phyloP scores from a whole-genome alignment of 2,329 filamentous ascomycete species.

The Monosporascus sp. region DNA sequence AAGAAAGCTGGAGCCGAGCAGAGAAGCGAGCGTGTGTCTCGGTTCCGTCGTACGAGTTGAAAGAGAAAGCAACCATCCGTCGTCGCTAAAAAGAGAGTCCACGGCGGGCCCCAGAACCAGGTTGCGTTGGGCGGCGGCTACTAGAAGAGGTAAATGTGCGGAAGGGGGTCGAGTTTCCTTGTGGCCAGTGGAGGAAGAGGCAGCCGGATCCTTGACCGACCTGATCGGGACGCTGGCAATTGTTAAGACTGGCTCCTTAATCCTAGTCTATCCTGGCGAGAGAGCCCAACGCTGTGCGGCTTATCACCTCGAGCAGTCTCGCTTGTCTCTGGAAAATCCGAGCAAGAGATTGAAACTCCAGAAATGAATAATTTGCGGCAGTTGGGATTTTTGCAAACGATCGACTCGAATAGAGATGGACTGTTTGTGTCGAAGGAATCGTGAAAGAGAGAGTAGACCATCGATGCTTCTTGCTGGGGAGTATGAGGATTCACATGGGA shows the following conservation, averaged over 20 bases:
- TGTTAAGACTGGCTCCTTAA: not conserved
- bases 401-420: not conserved
- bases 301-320: conserved; percentile 8
- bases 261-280: not conserved
- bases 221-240: not conserved
- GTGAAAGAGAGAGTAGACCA: not conserved
- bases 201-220: not conserved
- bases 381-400: not conserved
- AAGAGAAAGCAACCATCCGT: conserved; percentile 10
- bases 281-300: not conserved
- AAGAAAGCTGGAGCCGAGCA: conserved; percentile 16
- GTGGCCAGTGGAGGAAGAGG: not conserved
- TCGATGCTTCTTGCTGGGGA: not conserved
- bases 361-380: no score
- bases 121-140: conserved; percentile 17
- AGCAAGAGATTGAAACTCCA: conserved; percentile 7
- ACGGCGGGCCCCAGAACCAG: conserved; percentile 16
- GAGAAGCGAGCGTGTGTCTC: conserved; percentile 22
- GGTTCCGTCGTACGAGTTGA: conserved; percentile 20
- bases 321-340: conserved; percentile 11
- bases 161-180: not conserved
- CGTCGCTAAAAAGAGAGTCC: conserved; percentile 11
- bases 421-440: not conserved
- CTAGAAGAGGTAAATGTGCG: not conserved
- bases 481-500: not conserved